Evolutionary conservation across 2,329 filamentous ascomycete species (phyloP).

Genomic region (Hawksworthiomyces lignivorus): DNA sequence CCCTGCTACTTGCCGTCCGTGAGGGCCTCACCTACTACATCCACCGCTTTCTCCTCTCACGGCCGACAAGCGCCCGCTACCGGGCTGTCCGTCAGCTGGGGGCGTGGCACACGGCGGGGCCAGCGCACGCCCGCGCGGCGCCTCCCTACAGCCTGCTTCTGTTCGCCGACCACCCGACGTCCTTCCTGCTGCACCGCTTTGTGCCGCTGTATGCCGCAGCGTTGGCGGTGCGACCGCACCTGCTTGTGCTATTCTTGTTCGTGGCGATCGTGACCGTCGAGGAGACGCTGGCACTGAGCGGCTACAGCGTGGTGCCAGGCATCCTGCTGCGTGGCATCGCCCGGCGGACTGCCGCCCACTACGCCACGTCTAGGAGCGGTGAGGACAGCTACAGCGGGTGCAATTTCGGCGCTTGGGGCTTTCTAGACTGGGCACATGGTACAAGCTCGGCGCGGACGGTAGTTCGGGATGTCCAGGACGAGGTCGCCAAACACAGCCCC

Average conservation of each 20-base stretch:
- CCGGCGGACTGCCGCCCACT: slow-evolving; percentile 23
- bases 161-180: slow-evolving; percentile 60
- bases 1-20: slow-evolving; percentile 34
- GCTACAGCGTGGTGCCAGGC: slow-evolving; percentile 53
- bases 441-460: slow-evolving; percentile 48
- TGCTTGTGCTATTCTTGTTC: slow-evolving; percentile 64
- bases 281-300: slow-evolving; percentile 59
- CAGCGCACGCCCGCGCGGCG: slow-evolving; percentile 44
- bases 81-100: slow-evolving; percentile 30
- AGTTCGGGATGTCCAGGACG: slow-evolving; percentile 44
- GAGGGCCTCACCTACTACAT: slow-evolving; percentile 64
- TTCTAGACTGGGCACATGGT: slow-evolving; percentile 54
- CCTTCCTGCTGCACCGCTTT: slow-evolving; percentile 55
- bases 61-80: slow-evolving; percentile 11
- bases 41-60: slow-evolving; percentile 58
- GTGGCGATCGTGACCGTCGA: slow-evolving; percentile 56
- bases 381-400: slow-evolving; percentile 28
- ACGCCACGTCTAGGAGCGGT: slow-evolving; percentile 32
- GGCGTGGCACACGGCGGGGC: slow-evolving; percentile 25
- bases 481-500: too few species aligned
- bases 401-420: slow-evolving; percentile 55
- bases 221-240: slow-evolving; percentile 57
- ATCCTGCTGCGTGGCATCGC: slow-evolving; percentile 44
- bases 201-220: slow-evolving; percentile 60
- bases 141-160: slow-evolving; percentile 56